phyloP scores from a whole-genome alignment of 805 yeast genomes.

The Henningerozyma blattae region DNA sequence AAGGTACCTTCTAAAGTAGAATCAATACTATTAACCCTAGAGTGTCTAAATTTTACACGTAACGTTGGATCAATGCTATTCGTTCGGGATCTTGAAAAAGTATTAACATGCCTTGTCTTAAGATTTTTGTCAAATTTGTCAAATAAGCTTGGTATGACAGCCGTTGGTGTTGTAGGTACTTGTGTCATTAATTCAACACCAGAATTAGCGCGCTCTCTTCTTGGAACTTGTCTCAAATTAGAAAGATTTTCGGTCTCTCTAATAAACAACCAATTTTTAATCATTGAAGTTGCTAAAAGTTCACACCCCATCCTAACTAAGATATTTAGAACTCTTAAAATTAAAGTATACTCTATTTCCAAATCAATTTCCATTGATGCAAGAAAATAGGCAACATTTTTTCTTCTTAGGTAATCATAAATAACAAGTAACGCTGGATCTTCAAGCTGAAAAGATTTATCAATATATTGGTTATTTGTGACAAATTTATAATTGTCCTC shows the following conservation, averaged over 20 bases:
- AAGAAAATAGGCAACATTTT: constrained; percentile 35
- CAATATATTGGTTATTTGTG: constrained; percentile 23
- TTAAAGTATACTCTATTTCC: constrained; percentile 43
- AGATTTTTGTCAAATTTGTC: neutral
- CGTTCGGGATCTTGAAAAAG: neutral
- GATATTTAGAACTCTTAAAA: constrained; percentile 50
- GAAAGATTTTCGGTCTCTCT: constrained; percentile 1
- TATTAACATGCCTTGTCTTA: neutral
- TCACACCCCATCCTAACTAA: constrained; percentile 90
- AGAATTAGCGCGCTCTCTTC: neutral
- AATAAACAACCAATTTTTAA: constrained; percentile 57
- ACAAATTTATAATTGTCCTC: constrained; percentile 19
- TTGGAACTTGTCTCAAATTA: neutral
- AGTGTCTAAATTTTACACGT: neutral
- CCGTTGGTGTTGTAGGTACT: constrained; percentile 4
- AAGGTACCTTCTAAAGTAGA: too few species aligned
- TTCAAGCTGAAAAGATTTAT: constrained; percentile 42
- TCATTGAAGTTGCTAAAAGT: constrained; percentile 48
- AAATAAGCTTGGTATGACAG: neutral
- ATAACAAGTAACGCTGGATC: constrained; percentile 76
- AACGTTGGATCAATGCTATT: neutral
- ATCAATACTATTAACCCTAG: neutral
- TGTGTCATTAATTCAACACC: constrained; percentile 5
- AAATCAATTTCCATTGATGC: constrained; percentile 35
- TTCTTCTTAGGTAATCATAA: constrained; percentile 47